Evolutionary conservation across 345 rosid genomes (phyloP), one percentile per base, ranked within the genome.

Genomic region (Acer saccharum): DNA sequence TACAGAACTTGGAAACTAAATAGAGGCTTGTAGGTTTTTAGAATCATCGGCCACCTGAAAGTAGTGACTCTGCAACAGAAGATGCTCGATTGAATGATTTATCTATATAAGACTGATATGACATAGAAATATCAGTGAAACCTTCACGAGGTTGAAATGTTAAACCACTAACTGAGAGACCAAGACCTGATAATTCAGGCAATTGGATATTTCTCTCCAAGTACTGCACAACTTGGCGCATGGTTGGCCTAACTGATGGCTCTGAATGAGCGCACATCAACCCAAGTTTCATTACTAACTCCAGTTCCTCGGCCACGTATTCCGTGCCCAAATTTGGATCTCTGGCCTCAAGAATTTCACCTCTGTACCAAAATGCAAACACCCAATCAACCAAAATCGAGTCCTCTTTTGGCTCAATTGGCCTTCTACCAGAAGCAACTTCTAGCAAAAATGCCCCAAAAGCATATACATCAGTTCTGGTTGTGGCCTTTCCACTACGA

Each of bases 361-460:
- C 88, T 75, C 55, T 76, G 1, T n/a, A 10, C 89, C 86, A 87
- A 76, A 69, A 81, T 13, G 77, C 60, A 27, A 82, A 85, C 68
- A 87, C 92, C 80, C 83, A 83, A 10, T 87, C 90, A 62, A 87
- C 87, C 81, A 89, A 77, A 3, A 86, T 67, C 17, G 72, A 29
- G 0, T 76, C 81, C 16, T 86, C 87, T 11, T 20, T n/a, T 1
- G 39, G 3, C 69, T 82, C 82, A 1, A 89, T 81, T 3, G 93
- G 92, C 68, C 93, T 82, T 62, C 82, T 87, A 10, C 93, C 92
- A 11, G 84, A 81, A 2, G 83, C 90, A 52, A 91, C 95, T 58
- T 91, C 95, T 1, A 91, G 83, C 58, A 88, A 52, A 83, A 91
- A 88, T 4, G 85, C 89, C n/a, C 91, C 93, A 67, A 87, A 91